phyloP scores from a whole-genome alignment of 768 basidiomycete genomes.

The Termitomyces sp. region DNA sequence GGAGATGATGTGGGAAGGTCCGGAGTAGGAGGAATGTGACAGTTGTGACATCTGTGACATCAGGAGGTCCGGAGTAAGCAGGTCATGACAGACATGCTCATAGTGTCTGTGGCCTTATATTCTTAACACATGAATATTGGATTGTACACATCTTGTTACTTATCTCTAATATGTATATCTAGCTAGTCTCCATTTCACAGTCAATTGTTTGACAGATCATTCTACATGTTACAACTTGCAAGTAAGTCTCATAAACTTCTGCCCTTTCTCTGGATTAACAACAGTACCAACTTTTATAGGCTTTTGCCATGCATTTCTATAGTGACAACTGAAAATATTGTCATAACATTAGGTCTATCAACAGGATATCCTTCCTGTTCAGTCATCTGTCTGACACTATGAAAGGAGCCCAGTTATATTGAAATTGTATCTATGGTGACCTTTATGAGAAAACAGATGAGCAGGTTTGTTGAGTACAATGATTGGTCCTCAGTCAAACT shows the following conservation, averaged over 20 bases:
- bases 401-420: background rate
- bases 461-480: too few species aligned
- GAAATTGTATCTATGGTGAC: background rate
- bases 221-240: background rate
- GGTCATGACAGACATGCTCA: too few species aligned
- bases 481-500: too few species aligned
- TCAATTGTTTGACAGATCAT: background rate
- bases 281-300: background rate
- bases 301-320: background rate
- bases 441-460: background rate
- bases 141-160: background rate
- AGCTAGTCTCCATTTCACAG: background rate
- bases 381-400: background rate
- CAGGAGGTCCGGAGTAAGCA: too few species aligned
- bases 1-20: too few species aligned
- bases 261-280: background rate
- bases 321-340: background rate
- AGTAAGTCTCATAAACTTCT: background rate
- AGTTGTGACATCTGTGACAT: too few species aligned
- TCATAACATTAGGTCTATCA: background rate
- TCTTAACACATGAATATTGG: background rate
- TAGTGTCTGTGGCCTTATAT: too few species aligned
- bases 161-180: background rate
- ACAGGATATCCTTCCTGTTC: background rate
- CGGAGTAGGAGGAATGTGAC: too few species aligned